phyloP scores from a whole-genome alignment of 1,284 basidiomycete species.

The Cryptococcus floricola region DNA sequence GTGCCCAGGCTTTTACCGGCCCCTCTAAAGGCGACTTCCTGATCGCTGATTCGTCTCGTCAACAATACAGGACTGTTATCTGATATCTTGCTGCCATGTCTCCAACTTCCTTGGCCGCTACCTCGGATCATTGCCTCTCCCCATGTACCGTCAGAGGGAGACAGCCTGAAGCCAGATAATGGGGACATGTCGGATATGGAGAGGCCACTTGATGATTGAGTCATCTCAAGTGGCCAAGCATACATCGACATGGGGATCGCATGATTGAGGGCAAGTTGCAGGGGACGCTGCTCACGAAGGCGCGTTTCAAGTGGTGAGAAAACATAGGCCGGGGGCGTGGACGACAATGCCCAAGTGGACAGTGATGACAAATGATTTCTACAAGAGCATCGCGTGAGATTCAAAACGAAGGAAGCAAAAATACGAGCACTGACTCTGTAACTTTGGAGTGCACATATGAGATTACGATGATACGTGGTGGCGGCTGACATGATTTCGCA shows the following conservation, averaged over 20 bases:
- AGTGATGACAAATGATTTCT: constrained; percentile 38
- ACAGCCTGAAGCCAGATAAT: background rate
- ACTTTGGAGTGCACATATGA: constrained; percentile 38
- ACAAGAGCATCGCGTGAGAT: background rate
- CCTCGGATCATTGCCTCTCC: background rate
- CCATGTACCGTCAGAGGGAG: background rate
- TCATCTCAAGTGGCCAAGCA: constrained; percentile 18
- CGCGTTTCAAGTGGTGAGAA: constrained; percentile 42
- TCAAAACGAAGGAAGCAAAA: background rate
- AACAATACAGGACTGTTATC: constrained; percentile 4
- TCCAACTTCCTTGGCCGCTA: background rate
- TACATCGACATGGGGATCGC: constrained; percentile 46
- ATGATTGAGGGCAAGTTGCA: constrained; percentile 30
- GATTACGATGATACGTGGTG: constrained; percentile 39
- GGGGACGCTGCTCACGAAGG: constrained; percentile 26
- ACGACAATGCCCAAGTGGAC: constrained; percentile 34
- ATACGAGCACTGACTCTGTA: constrained; percentile 26
- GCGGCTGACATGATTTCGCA: constrained; percentile 30
- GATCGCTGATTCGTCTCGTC: constrained; percentile 7
- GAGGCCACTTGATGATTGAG: background rate
- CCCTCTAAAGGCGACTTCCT: background rate
- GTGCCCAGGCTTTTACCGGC: no score
- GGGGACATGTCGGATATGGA: background rate
- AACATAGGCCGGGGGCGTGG: constrained; percentile 30
- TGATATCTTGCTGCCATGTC: background rate